Base-by-base conservation (phyloP, 306 rosid genomes). In the Coriaria nepalensis region DNA sequence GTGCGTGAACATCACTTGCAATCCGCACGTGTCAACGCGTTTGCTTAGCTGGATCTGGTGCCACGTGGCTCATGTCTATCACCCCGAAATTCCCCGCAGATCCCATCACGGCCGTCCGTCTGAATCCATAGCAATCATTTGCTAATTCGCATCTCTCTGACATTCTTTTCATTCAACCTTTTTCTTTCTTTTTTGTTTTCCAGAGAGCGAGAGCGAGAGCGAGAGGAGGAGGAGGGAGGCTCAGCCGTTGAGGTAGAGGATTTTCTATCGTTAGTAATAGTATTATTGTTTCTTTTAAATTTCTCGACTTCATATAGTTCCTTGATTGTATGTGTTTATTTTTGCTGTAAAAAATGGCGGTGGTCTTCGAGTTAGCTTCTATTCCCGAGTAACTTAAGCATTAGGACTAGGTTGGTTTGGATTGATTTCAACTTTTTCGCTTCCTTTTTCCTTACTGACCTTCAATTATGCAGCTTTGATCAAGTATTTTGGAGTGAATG, bases 11-110 rank as follows among this genome's bases (percentile, higher is more conserved):
- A n/a, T 77, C 75, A 60, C 94, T 73, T 50, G 63, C 71, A 80
- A 72, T 40, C 63, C 66, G 88, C 94, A 78, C 94, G 94, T 76
- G 94, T 74, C 86, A 67, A 68, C 52, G 78, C 68, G 64, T 66
- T 61, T 5, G 43, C 63, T 69, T 78, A 81, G 80, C 81, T 83
- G 96, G 76, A 43, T 63, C 37, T 41, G 9, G 34, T 7, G 6
- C 52, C 56, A 78, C 67, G 86, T 83, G 88, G 66, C 80, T 0
- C 0, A 0, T 1, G 8, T 6, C 41, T 35, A 83, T 33, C 39
- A 72, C 86, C 12, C 0, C 1, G 39, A 8, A 6, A 6, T 8
- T 33, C 38, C 33, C 11, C 11, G 43, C 29, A 63, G 69, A 74
- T 79, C 74, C 58, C 79, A 83, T 83, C 83, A 40, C 64, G 76